A percentile compares a stretch with the other conserved stretches of the same genome.
Evolutionary conservation across 2,329 filamentous ascomycete species (phyloP).

Genomic region (Fusarium lateritium): DNA sequence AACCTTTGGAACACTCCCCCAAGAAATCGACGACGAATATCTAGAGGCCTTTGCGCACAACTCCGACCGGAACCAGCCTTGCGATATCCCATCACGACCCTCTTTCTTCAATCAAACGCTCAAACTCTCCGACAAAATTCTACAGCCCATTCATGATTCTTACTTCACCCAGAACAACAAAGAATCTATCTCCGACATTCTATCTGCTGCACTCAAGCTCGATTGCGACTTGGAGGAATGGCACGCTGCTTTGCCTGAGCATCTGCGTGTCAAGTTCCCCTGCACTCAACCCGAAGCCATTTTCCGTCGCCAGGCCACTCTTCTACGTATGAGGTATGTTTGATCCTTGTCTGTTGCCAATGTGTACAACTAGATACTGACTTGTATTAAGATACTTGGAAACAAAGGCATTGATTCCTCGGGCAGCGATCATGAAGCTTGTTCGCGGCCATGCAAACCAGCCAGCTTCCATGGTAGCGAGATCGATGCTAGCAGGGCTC

Average conservation of each 20-base stretch:
- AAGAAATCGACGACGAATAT: slow-evolving; percentile 47
- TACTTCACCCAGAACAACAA: slow-evolving; percentile 30
- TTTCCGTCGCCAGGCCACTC: slow-evolving; percentile 44
- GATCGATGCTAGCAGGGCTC: slow-evolving; percentile 38
- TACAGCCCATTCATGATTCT: slow-evolving; percentile 40
- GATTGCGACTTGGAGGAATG: slow-evolving; percentile 45
- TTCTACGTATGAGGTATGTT: slow-evolving; percentile 42
- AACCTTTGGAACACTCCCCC: slow-evolving; percentile 36
- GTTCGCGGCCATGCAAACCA: slow-evolving; percentile 15
- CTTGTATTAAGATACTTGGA: slow-evolving; percentile 39
- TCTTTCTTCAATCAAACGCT: slow-evolving; percentile 46
- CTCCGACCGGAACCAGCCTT: slow-evolving; percentile 29
- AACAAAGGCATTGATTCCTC: slow-evolving; percentile 41
- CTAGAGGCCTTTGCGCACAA: slow-evolving; percentile 31
- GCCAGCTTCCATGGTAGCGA: slow-evolving; percentile 31
- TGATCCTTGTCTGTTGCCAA: fast-evolving
- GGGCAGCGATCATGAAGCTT: slow-evolving; percentile 45
- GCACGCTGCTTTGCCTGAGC: slow-evolving; percentile 40
- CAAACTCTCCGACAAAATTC: slow-evolving; percentile 39
- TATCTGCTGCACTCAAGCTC: slow-evolving; percentile 36
- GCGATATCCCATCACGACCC: slow-evolving; percentile 39
- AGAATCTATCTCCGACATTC: slow-evolving; percentile 20
- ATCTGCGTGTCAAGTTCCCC: slow-evolving; percentile 38
- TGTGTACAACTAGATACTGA: neutral
- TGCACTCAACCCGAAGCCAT: slow-evolving; percentile 36